Evolutionary conservation across 2,329 filamentous ascomycete genomes (phyloP).

Genomic region (Diaporthe citriasiana): DNA sequence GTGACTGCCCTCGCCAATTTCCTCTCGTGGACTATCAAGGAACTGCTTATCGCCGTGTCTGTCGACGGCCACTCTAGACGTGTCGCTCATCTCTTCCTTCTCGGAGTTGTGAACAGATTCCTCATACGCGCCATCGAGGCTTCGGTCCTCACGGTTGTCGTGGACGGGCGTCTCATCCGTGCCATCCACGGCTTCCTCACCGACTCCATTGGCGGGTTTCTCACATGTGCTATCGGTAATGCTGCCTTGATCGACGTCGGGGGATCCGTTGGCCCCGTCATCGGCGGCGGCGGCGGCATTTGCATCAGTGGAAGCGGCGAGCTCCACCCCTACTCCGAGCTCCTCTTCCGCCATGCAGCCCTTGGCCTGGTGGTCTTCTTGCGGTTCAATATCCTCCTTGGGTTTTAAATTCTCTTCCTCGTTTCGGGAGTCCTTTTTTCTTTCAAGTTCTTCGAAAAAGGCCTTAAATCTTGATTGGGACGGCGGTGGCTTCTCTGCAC

Average conservation of each 20-base stretch:
- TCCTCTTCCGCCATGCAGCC: not conserved
- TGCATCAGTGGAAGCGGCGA: not conserved
- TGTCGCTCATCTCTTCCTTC: not conserved
- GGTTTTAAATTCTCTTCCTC: not conserved
- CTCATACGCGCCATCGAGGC: not conserved
- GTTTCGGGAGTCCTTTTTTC: not conserved
- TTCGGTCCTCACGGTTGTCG: no score
- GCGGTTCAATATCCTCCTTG: not conserved
- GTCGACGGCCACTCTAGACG: not conserved
- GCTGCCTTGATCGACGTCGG: not conserved
- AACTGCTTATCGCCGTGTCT: not conserved
- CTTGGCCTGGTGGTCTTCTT: not conserved
- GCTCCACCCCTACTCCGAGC: not conserved
- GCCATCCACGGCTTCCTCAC: not conserved
- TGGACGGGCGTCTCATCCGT: not conserved
- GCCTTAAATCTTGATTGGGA: not conserved
- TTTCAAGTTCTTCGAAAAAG: not conserved
- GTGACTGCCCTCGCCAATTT: not conserved
- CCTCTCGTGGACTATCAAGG: not conserved
- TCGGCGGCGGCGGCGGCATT: not conserved
- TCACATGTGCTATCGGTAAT: not conserved
- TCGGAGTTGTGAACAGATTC: not conserved
- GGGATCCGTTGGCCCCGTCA: not conserved
- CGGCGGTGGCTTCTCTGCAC: not conserved
- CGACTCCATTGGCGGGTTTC: not conserved